These are phyloP conservation scores for Pichia sp. DNA, from an alignment of 1,139 yeast genomes.

Conservation along the genomic window DNA sequence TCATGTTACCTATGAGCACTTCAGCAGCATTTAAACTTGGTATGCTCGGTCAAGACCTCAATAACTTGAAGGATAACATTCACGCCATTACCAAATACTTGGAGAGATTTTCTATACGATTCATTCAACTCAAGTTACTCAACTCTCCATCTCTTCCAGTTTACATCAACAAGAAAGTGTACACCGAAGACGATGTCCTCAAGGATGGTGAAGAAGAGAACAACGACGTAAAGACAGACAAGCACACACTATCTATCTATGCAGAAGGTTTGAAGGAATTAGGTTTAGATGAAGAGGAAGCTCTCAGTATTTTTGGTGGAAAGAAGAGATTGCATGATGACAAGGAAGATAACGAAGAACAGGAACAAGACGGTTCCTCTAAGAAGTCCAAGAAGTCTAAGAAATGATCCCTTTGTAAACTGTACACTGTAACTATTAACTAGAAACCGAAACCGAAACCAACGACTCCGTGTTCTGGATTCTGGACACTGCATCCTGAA, in stretches of 20 bases:
- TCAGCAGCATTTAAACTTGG: constrained; percentile 67
- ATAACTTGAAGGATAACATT: constrained; percentile 46
- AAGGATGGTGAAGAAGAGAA: constrained; percentile 12
- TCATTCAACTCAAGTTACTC: constrained; percentile 61
- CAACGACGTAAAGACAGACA: constrained; percentile 1
- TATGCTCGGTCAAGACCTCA: constrained; percentile 30
- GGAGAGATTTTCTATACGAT: constrained; percentile 41
- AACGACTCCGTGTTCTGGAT: too few relatives aligned
- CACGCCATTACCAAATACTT: constrained; percentile 48
- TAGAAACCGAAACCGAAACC: too few relatives aligned
- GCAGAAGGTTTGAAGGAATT: constrained; percentile 78
- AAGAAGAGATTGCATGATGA: too few relatives aligned
- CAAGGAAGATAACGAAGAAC: background rate
- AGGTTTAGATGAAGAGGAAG: constrained; percentile 55
- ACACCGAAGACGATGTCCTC: constrained; percentile 35
- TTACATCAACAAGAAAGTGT: constrained; percentile 58
- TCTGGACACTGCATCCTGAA: too few relatives aligned
- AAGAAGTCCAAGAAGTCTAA: background rate
- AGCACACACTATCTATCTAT: constrained; percentile 45
- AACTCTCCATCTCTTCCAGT: constrained; percentile 81
- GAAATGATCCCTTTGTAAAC: background rate
- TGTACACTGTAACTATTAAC: too few relatives aligned
- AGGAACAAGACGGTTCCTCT: background rate
- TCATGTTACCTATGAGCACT: constrained; percentile 70
- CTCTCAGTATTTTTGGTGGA: constrained; percentile 6